These are phyloP conservation scores for Lanmaoa pseudosensibilis DNA, from an alignment of 768 basidiomycete genomes.

Conservation along the genomic window DNA sequence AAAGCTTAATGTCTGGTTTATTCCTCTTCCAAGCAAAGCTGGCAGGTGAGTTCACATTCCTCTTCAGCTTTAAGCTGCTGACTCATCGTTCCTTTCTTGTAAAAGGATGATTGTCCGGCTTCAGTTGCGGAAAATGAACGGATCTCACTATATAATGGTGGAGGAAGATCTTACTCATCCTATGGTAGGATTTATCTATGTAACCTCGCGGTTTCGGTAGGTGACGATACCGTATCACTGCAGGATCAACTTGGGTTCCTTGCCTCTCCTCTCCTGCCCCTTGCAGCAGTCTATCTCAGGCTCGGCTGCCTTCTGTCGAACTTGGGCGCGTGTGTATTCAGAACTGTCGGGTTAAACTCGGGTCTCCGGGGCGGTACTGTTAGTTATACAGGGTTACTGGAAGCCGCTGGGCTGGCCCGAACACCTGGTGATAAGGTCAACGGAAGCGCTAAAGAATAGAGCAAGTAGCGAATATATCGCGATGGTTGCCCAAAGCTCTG, in stretches of 20 bases:
- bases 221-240: neutral
- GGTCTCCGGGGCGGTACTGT: conserved; percentile 21
- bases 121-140: conserved; percentile 45
- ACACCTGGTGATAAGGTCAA: neutral
- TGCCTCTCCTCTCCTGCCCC: conserved; percentile 23
- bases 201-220: neutral
- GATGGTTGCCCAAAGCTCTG: neutral
- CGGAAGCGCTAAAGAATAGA: conserved; percentile 16
- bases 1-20: conserved; percentile 39
- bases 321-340: conserved; percentile 24
- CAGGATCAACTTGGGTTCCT: conserved; percentile 26
- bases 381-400: conserved; percentile 22
- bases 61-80: neutral
- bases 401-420: conserved; percentile 17
- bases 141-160: conserved; percentile 44
- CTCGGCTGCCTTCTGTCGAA: conserved; percentile 25
- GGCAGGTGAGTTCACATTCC: conserved; percentile 43
- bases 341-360: conserved; percentile 19
- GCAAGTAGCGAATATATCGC: neutral
- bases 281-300: conserved; percentile 12
- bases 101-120: conserved; percentile 50
- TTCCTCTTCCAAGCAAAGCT: conserved; percentile 48
- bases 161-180: conserved; percentile 65
- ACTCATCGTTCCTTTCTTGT: neutral
- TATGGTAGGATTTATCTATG: conserved; percentile 34